A percentile compares a stretch with the other conserved stretches of the same genome.
Evolutionary conservation across 2,329 filamentous ascomycete species (phyloP).

Genomic region (Drechslerella dactyloides): DNA sequence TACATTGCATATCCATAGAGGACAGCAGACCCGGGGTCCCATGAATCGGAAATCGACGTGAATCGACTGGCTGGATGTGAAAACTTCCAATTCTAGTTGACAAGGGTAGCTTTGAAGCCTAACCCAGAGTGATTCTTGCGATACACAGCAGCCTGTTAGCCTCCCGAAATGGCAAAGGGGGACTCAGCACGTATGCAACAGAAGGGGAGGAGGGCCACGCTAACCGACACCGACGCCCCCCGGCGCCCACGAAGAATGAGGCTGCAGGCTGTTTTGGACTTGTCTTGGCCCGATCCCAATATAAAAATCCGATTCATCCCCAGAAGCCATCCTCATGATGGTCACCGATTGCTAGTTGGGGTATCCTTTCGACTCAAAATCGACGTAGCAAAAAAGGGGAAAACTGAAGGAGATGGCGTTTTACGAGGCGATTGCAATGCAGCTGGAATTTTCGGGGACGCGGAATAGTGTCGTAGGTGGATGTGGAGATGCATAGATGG

Average conservation of each 20-base stretch:
- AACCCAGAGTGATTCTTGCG: neutral
- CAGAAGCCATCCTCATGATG: slow-evolving; percentile 7
- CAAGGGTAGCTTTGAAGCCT: neutral
- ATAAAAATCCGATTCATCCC: slow-evolving; percentile 36
- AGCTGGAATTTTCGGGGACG: too few species aligned
- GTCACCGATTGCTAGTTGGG: neutral
- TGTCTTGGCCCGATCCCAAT: slow-evolving; percentile 47
- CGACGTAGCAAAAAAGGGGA: neutral
- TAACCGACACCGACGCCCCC: slow-evolving; percentile 28
- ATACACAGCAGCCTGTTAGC: neutral
- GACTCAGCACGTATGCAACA: neutral
- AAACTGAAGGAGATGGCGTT: neutral
- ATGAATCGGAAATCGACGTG: neutral
- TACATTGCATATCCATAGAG: neutral
- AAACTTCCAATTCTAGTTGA: neutral
- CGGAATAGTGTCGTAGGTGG: too few species aligned
- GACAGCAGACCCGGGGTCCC: neutral
- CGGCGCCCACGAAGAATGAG: slow-evolving; percentile 31
- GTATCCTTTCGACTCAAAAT: neutral
- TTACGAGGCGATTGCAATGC: too few species aligned
- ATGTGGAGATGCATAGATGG: too few species aligned
- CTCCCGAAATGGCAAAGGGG: neutral
- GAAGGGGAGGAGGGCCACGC: slow-evolving; percentile 8
- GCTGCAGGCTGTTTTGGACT: slow-evolving; percentile 11
- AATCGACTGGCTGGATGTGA: slow-evolving; percentile 19